Percentiles rank a stretch among this genome's conserved stretches.
Conservation (phyloP, 768 basidiomycete genomes). For the Macrolepiota albuminosa region DNA sequence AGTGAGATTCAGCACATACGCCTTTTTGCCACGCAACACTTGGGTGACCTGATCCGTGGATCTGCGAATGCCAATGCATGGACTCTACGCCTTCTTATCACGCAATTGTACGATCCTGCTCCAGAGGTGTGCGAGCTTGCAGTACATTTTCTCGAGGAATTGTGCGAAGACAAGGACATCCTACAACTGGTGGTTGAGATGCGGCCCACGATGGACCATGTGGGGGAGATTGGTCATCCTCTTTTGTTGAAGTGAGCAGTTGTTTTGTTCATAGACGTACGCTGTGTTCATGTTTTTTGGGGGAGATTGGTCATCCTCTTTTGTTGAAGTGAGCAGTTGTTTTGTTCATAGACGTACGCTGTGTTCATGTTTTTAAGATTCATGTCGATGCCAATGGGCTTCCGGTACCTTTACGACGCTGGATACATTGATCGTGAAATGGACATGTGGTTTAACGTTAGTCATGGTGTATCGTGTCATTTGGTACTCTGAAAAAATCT, state of each 20-base stretch:
- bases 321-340: slow-evolving; percentile 70
- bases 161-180: slow-evolving; percentile 78
- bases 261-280: neutral
- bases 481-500: neutral
- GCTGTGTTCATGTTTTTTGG: slow-evolving; percentile 34
- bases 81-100: slow-evolving; percentile 87
- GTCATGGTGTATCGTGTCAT: slow-evolving; percentile 17
- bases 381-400: slow-evolving; percentile 90
- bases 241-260: slow-evolving; percentile 78
- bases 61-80: slow-evolving; percentile 69
- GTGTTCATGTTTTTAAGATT: slow-evolving; percentile 49
- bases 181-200: slow-evolving; percentile 90
- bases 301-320: slow-evolving; percentile 85
- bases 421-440: slow-evolving; percentile 94
- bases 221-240: slow-evolving; percentile 89
- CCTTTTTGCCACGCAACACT: slow-evolving; percentile 81
- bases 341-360: neutral
- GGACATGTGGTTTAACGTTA: slow-evolving; percentile 93
- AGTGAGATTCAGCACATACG: slow-evolving; percentile 66
- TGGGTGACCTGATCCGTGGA: slow-evolving; percentile 74
- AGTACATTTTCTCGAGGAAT: slow-evolving; percentile 84
- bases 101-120: slow-evolving; percentile 92
- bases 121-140: slow-evolving; percentile 89
- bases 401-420: slow-evolving; percentile 86
- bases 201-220: slow-evolving; percentile 92